Percentiles rank a stretch among this genome's conserved stretches.
Conservation (phyloP, 169 alveolate species). For the Cryptosporidium meleagridis region DNA sequence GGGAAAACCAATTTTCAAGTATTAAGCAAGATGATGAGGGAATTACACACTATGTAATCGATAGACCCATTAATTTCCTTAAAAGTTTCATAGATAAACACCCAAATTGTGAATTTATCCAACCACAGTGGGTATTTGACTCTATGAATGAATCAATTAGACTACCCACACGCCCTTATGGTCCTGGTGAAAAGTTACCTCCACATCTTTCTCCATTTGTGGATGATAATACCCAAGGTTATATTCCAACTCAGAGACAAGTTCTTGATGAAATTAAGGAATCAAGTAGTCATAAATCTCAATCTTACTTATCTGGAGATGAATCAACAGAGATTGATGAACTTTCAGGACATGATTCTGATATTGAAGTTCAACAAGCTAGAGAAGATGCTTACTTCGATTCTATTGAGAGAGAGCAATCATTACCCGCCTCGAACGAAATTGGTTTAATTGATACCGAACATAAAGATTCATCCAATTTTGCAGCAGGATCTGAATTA, state of each 20-base stretch:
- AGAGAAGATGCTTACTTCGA: constrained; percentile 52
- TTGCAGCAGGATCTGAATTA: not conserved
- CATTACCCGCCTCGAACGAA: not conserved
- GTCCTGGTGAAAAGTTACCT: constrained; percentile 92
- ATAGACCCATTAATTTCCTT: constrained; percentile 86
- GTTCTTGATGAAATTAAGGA: constrained; percentile 49
- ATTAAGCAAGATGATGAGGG: constrained; percentile 81
- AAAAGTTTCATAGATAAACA: constrained; percentile 76
- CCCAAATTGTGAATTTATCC: constrained; percentile 87
- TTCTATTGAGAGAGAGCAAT: constrained; percentile 29
- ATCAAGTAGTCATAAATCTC: not conserved
- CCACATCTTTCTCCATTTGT: constrained; percentile 96
- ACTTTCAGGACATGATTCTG: constrained; percentile 17
- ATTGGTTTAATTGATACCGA: not conserved
- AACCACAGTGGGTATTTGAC: constrained; percentile 96
- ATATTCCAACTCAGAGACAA: constrained; percentile 60
- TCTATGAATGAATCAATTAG: constrained; percentile 87
- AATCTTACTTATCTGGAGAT: not conserved
- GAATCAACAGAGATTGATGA: constrained; percentile 2
- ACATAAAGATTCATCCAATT: not conserved
- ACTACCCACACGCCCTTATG: constrained; percentile 90
- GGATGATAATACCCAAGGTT: constrained; percentile 54
- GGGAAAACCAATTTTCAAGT: constrained; percentile 82
- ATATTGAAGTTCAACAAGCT: constrained; percentile 48
- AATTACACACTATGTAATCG: constrained; percentile 92